Evolutionary conservation across 1,284 basidiomycete genomes (phyloP), one percentile per base, ranked within the genome.

Genomic region (Malassezia sympodialis): DNA sequence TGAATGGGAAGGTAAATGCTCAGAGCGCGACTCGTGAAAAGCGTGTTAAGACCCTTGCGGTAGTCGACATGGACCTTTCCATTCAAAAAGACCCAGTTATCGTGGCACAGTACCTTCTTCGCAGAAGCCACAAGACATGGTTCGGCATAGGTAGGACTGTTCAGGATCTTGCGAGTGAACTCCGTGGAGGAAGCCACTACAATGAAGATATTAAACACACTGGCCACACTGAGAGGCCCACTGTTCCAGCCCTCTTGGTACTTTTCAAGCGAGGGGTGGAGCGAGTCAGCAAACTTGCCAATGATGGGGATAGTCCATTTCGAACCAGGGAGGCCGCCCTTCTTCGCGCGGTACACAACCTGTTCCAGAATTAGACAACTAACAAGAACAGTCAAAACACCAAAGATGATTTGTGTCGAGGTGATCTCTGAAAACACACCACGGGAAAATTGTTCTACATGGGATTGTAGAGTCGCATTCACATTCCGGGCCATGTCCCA

Each of bases 71-170:
- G 93, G 1, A 79, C 81, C 78, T 91, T 96, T 56, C 93, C 93
- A 63, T 84, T 91, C 43, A 96, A 79, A 80, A 98, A 98, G 8
- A 98, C 93, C 91, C 94, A 98, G 79, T 96, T 98, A 58, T 94
- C 87, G 1, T 86, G 81, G 58, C 82, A 80, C 37, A 98, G 80
- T 51, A 98, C 81, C 64, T 86, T 81, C 77, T 96, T 96, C 50
- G 90, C 94, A 8, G 89, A 88, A 64, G 90, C 81, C 35, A 96
- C 90, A 17, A 98, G 83, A 75, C 90, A 94, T 4, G 93, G 93
- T 63, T 74, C 72, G 14, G 70, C 59, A 42, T 67, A 73, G 2
- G 56, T 62, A 21, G 72, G 70, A 53, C 67, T 70, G 61, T 73
- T 74, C 47, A 74, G 65, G 43, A 74, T 74, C 61, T 72, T 74